A percentile compares a stretch with the other conserved stretches of the same genome.
Conservation (phyloP, 768 basidiomycete genomes). For the Lactarius indigo region DNA sequence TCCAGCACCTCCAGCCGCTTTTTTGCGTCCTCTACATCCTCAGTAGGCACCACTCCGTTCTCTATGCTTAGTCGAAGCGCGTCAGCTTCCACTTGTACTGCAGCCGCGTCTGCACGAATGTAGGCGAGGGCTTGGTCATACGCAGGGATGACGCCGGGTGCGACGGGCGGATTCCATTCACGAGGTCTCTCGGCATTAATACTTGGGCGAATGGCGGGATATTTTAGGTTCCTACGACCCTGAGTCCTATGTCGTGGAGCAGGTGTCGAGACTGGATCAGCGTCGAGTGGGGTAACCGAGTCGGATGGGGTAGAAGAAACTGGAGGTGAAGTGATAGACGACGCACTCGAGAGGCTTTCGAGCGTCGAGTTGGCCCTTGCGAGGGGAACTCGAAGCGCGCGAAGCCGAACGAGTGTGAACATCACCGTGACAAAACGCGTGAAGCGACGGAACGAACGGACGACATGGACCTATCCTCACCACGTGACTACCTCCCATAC, state of each 20-base stretch:
- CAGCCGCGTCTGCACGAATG: slow-evolving; percentile 58
- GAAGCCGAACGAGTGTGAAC: slow-evolving; percentile 21
- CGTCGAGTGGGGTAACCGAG: background rate
- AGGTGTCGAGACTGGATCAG: background rate
- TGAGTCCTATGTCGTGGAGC: slow-evolving; percentile 1
- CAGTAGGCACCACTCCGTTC: slow-evolving; percentile 23
- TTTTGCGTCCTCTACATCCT: slow-evolving; percentile 32
- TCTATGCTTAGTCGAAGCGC: slow-evolving; percentile 32
- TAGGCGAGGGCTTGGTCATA: slow-evolving; percentile 83
- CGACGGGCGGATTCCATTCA: slow-evolving; percentile 63
- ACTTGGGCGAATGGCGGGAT: slow-evolving; percentile 41
- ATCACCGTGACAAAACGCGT: slow-evolving; percentile 7
- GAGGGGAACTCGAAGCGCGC: slow-evolving; percentile 9
- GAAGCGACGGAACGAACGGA: background rate
- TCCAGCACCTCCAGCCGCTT: slow-evolving; percentile 56
- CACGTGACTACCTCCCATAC: background rate
- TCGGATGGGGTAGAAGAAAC: slow-evolving; percentile 1
- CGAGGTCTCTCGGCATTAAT: slow-evolving; percentile 52
- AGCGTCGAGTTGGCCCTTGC: slow-evolving; percentile 22
- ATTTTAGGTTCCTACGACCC: slow-evolving; percentile 19
- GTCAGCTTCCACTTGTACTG: slow-evolving; percentile 44
- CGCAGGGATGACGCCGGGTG: slow-evolving; percentile 60
- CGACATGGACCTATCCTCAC: background rate
- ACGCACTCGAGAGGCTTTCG: background rate
- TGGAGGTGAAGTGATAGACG: background rate